Evolutionary conservation across 805 yeast species (phyloP).

Genomic region (Saturnispora serradocipensis): DNA sequence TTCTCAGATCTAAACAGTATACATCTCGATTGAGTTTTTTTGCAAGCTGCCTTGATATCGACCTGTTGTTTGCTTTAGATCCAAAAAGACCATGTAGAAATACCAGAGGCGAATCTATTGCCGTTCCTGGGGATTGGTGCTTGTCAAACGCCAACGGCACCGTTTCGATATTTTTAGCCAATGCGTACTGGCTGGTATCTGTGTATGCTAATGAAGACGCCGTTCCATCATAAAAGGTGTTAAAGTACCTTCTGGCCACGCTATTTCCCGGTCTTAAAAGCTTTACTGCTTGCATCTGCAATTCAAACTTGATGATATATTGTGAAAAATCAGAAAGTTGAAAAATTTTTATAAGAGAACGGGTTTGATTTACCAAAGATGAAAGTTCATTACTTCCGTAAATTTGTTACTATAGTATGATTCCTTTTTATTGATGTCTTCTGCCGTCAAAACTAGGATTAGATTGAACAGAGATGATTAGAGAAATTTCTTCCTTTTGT

Average conservation of each 20-base stretch:
- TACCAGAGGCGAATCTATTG: conserved; percentile 45
- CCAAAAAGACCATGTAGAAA: conserved; percentile 90
- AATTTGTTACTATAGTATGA: neutral
- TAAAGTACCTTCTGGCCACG: neutral
- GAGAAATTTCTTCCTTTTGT: too few relatives aligned
- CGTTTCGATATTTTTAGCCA: conserved; percentile 34
- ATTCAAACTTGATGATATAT: neutral
- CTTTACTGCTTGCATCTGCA: neutral
- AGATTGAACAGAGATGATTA: too few relatives aligned
- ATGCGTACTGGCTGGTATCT: conserved; percentile 14
- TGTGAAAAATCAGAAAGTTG: neutral
- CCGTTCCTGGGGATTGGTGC: conserved; percentile 18
- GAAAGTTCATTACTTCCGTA: too few relatives aligned
- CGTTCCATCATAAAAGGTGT: conserved; percentile 22
- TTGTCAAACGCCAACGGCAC: conserved; percentile 50
- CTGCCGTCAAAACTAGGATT: too few relatives aligned
- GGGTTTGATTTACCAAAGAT: too few relatives aligned
- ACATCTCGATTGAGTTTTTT: conserved; percentile 44
- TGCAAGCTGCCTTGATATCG: conserved; percentile 59
- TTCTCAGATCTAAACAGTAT: conserved; percentile 69
- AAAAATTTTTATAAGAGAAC: neutral
- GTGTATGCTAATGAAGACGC: conserved; percentile 16
- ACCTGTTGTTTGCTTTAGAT: conserved; percentile 65
- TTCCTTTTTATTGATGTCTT: neutral
- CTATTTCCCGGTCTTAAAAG: neutral